Evolutionary conservation across 495 filamentous ascomycete species (phyloP).

Genomic region (Neurospora sp.): DNA sequence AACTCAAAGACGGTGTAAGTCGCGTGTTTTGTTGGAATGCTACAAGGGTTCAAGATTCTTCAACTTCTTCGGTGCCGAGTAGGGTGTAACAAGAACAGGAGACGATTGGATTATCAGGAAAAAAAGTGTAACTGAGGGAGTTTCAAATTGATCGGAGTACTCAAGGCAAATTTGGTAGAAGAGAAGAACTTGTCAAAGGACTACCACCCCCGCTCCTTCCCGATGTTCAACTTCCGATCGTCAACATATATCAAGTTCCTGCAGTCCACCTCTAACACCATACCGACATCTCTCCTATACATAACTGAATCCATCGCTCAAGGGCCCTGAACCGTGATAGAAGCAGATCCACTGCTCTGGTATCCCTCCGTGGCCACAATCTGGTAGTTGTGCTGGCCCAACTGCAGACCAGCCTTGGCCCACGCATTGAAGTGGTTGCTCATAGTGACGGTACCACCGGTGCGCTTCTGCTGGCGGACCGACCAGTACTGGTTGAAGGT

Average conservation of each 20-base stretch:
- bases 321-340: conserved; percentile 34
- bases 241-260: background rate
- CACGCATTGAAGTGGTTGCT: conserved; percentile 53
- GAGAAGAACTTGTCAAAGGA: background rate
- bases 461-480: conserved; percentile 35
- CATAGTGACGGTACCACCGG: conserved; percentile 34
- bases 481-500: conserved; percentile 53
- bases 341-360: conserved; percentile 40
- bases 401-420: conserved; percentile 34
- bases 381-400: conserved; percentile 49
- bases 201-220: background rate
- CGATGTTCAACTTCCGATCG: background rate
- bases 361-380: conserved; percentile 53
- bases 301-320: background rate
- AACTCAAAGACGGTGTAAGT: background rate
- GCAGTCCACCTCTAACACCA: background rate
- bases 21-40: background rate
- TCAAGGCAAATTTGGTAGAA: background rate
- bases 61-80: background rate
- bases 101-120: background rate
- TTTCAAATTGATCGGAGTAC: background rate
- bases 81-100: background rate
- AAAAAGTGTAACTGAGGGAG: background rate
- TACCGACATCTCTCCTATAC: background rate
- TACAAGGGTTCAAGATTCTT: background rate